Evolutionary conservation across 352 stramenopile genomes (phyloP), one percentile per base, ranked within the genome.

Genomic region (Globisporangium emineosum): DNA sequence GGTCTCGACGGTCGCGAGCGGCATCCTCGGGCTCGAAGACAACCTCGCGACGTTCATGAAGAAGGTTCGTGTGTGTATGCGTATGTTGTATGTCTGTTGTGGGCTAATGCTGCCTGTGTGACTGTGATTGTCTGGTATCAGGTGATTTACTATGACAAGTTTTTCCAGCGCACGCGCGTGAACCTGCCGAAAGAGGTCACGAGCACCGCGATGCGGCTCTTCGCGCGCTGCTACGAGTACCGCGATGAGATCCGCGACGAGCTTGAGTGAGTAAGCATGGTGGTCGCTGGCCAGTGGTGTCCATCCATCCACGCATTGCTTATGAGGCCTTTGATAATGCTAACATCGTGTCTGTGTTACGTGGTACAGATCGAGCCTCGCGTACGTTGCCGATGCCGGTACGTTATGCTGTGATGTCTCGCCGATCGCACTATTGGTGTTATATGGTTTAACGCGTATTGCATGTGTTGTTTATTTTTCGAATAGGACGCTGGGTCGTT

Each of bases 1-100:
- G 60, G 87, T 94, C 69, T 79, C 85, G 52, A 81, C 75, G 9
- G 76, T 87, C 52, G 78, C 78, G 12, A 76, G 71, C 37, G 83
- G 81, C 62, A 91, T 94, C 53, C 72, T 89, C 29, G 77, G 82
- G 10, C 76, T 94, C 60, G 79, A 94, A 55, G 73, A 86, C 35
- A 87, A 94, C 51, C 69, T 94, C 29, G 77, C 81, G n/a, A 91
- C 77, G 3, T 94, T 94, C 64, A 94, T 94, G 83, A 90, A 91
- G 70, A 94, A 94, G 69, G 85, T 89, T 12, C 29, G 47, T 27
- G 0, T 8, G 10, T 64, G n/a, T 45, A 10, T 33, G 9, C 51
- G 33, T 17, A 21, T 30, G 29, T 60, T 56, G 32, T 47, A 15
- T 54, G 23, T 53, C 0, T 53, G 23, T 12, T 2, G 49, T 23